phyloP scores from a whole-genome alignment of 139 green algal species.

The Chara braunii region DNA sequence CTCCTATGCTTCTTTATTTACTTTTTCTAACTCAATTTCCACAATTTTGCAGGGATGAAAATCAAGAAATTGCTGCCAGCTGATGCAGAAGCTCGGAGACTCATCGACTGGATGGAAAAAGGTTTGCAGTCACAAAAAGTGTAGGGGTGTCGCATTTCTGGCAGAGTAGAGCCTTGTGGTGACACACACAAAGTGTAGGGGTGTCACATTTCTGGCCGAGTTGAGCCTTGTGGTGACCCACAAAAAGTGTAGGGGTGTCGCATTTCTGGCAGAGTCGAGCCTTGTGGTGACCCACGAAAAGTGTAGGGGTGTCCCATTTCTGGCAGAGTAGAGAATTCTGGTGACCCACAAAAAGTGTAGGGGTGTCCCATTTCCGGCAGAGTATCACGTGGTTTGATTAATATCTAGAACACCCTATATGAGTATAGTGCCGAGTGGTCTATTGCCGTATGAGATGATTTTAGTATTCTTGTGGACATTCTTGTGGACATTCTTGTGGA shows the following conservation, averaged over 20 bases:
- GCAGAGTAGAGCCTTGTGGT: not conserved
- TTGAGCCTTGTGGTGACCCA: not conserved
- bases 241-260: too few species aligned
- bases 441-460: too few species aligned
- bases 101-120: slow-evolving; percentile 44
- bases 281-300: not conserved
- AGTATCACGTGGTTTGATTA: too few species aligned
- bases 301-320: not conserved
- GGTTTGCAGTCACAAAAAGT: too few species aligned
- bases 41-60: slow-evolving; percentile 32
- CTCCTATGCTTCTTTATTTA: too few species aligned
- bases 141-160: not conserved
- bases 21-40: too few species aligned
- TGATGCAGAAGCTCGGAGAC: slow-evolving; percentile 14
- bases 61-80: slow-evolving; percentile 39
- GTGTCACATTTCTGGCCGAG: not conserved
- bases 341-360: too few species aligned
- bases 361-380: not conserved
- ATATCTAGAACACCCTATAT: too few species aligned
- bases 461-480: too few species aligned
- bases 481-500: too few species aligned
- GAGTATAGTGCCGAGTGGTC: too few species aligned
- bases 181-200: not conserved
- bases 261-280: too few species aligned
- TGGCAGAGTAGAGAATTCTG: not conserved